Evolutionary conservation across 83 land plant species (phyloP).

Genomic region (Thuja plicata): DNA sequence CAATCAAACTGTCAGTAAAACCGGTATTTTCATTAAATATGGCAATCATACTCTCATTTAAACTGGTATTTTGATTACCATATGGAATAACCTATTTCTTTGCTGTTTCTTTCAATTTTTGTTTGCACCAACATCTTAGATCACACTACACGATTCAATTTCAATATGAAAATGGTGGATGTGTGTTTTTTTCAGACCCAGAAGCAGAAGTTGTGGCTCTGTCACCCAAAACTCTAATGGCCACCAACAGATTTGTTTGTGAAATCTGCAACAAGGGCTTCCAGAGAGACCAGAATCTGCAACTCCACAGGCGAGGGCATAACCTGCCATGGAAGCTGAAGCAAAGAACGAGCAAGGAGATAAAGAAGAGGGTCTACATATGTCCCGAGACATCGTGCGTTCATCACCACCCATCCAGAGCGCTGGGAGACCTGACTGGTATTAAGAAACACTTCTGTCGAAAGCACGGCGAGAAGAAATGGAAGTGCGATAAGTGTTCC

Average conservation of each 20-base stretch:
- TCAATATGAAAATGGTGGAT: not conserved
- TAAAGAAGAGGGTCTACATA: slow-evolving; percentile 7
- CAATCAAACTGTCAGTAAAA: no score
- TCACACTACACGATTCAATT: not conserved
- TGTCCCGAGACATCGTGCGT: slow-evolving; percentile 12
- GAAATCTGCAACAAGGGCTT: slow-evolving; percentile 14
- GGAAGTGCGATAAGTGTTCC: slow-evolving; percentile 14
- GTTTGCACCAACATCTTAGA: no score
- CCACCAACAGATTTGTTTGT: slow-evolving; percentile 10
- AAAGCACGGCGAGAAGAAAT: slow-evolving; percentile 11
- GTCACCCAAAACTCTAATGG: slow-evolving; percentile 11
- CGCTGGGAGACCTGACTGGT: slow-evolving; percentile 15
- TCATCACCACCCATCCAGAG: slow-evolving; percentile 3
- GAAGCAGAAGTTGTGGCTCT: slow-evolving; percentile 14
- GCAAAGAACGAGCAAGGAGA: not conserved
- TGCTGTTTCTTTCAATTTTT: no score
- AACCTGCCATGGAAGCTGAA: slow-evolving; percentile 13
- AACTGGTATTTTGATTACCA: no score
- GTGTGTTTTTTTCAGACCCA: slow-evolving; percentile 7
- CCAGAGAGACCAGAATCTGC: slow-evolving; percentile 13
- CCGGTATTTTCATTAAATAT: no score
- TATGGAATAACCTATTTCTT: no score
- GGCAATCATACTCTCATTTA: no score
- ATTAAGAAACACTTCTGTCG: slow-evolving; percentile 13
- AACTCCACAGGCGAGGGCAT: slow-evolving; percentile 16